Evolutionary conservation across 2,329 filamentous ascomycete genomes (phyloP), one percentile per base, ranked within the genome.

Genomic region (Didymella sp.): DNA sequence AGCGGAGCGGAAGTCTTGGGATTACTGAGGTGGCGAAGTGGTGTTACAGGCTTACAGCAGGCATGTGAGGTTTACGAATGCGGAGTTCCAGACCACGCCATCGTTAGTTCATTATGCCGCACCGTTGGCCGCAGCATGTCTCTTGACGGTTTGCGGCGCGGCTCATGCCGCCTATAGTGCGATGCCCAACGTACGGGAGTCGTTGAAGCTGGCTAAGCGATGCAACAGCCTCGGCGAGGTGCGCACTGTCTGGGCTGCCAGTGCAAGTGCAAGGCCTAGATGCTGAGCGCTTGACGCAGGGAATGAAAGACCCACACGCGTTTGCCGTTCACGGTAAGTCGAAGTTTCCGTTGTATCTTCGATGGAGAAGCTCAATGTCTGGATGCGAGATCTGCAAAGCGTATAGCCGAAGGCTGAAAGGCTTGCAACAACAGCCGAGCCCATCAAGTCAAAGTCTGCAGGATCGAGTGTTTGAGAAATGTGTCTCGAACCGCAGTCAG

Each of bases 1-100:
- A 57, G 60, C 48, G 60, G 61, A 60, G 58, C 62, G 61, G 64
- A 65, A 53, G 43, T 55, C 59, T 64, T 62, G 60, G 55, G 37
- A 40, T 33, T 48, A 13, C 54, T 47, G 24, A 21, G 41, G 44
- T 19, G 40, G 41, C 59, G 46, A 49, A 41, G 31, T 44, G 41
- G 49, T 58, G 45, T 56, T 35, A 35, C 51, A 38, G 49, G 57
- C 42, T 56, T 35, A 35, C 51, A 38, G 52, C 51, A 45, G 31
- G 43, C 45, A 47, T 51, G 28, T 51, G 31, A 40, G 30, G 31
- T 25, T 48, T 37, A 33, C 31, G 28, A 37, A 38, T 25, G n/a
- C n/a, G n/a, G 6, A 22, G 33, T 47, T 57, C 54, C 42, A 57
- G 48, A 48, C 47, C 35, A 38, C 48, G 48, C 47, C 30, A 42